Percentiles rank a stretch among this genome's conserved stretches.
These are phyloP conservation scores for Xylariomycetidae sp. DNA, from an alignment of 2,329 filamentous ascomycete genomes.

Conservation along the genomic window DNA sequence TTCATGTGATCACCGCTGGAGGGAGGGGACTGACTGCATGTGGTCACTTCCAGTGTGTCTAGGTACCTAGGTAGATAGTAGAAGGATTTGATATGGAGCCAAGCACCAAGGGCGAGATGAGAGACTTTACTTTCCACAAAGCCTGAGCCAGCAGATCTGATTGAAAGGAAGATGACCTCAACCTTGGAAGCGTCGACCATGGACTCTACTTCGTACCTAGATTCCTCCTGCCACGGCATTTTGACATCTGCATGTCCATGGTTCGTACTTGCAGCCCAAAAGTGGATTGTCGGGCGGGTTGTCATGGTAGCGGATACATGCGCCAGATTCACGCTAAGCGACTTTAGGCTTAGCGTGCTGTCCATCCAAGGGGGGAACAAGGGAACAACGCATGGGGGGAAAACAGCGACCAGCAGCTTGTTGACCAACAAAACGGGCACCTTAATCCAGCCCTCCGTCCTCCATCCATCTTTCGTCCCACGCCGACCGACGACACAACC, in stretches of 20 bases:
- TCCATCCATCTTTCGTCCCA: not conserved
- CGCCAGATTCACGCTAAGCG: not conserved
- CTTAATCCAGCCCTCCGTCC: not conserved
- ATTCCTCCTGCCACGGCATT: not conserved
- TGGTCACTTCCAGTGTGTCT: not conserved
- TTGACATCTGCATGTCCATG: no score
- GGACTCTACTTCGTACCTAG: not conserved
- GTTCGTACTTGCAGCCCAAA: no score
- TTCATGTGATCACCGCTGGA: no score
- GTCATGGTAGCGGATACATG: constrained; percentile 3
- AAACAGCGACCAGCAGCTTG: not conserved
- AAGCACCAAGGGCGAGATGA: no score
- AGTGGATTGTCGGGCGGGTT: no score
- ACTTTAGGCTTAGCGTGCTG: not conserved
- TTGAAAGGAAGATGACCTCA: not conserved
- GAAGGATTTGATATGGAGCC: no score
- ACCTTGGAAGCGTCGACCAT: not conserved
- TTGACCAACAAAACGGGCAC: no score
- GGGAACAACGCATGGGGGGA: no score
- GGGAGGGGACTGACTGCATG: no score
- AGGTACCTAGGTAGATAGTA: not conserved
- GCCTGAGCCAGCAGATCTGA: not conserved
- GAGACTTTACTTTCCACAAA: not conserved
- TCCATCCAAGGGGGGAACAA: not conserved
- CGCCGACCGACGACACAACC: not conserved